Percentiles rank a stretch among this genome's conserved stretches.
Conservation (phyloP, 495 filamentous ascomycete genomes). For the Xylaria castorea region DNA sequence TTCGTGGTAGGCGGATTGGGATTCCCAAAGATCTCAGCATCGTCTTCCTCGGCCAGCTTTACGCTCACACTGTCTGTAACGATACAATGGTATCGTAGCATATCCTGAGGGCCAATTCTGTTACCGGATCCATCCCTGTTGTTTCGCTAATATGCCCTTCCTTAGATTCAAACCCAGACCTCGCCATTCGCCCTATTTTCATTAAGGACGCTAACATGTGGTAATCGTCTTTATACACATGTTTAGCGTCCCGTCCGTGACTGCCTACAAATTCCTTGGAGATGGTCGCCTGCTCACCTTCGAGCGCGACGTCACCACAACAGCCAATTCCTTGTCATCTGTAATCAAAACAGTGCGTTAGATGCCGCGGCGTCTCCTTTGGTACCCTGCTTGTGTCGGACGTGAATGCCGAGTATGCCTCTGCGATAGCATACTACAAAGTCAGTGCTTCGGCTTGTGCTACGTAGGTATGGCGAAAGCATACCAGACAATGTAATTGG, state of each 20-base stretch:
- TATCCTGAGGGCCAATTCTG: too few species aligned
- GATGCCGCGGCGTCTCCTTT: conserved; percentile 50
- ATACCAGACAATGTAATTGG: conserved; percentile 55
- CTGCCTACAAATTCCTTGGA: conserved; percentile 47
- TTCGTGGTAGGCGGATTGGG: too few species aligned
- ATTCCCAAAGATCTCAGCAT: not conserved
- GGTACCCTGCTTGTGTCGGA: conserved; percentile 42
- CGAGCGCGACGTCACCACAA: conserved; percentile 51
- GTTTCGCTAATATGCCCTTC: too few species aligned
- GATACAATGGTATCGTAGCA: not conserved
- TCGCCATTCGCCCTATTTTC: conserved; percentile 2
- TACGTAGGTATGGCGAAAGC: not conserved
- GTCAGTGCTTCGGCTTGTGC: not conserved
- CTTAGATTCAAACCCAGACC: not conserved
- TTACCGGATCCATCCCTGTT: not conserved
- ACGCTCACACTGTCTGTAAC: not conserved
- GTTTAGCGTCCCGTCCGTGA: conserved; percentile 57
- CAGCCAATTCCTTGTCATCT: conserved; percentile 57
- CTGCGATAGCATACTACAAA: conserved; percentile 45
- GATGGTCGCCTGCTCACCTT: conserved; percentile 53
- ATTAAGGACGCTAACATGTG: conserved; percentile 32
- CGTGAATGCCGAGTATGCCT: conserved; percentile 45
- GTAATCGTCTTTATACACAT: conserved; percentile 53
- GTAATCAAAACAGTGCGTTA: conserved; percentile 58
- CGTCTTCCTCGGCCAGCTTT: not conserved